phyloP scores from a whole-genome alignment of 2,329 filamentous ascomycete genomes.

The Phialophora verrucosa region DNA sequence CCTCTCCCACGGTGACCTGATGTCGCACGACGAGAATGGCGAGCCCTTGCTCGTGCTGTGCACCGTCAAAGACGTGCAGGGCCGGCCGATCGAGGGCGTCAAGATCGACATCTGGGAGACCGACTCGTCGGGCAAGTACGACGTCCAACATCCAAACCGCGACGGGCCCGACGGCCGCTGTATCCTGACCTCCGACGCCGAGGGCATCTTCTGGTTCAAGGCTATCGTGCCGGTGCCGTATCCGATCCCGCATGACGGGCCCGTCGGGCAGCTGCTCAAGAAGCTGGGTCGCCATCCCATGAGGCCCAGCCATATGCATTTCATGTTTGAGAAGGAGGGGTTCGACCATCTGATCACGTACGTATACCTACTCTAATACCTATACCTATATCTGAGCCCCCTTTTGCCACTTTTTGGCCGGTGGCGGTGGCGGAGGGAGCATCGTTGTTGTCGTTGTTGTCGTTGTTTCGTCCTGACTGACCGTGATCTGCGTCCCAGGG shows the following conservation, averaged over 20 bases:
- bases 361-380: slow-evolving; percentile 66
- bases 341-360: slow-evolving; percentile 85
- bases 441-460: background rate
- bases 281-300: slow-evolving; percentile 75
- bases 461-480: background rate
- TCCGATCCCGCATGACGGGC: slow-evolving; percentile 82
- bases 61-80: slow-evolving; percentile 68
- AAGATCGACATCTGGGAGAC: slow-evolving; percentile 87
- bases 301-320: slow-evolving; percentile 80
- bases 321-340: slow-evolving; percentile 82
- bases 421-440: background rate
- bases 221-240: slow-evolving; percentile 85
- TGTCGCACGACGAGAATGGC: slow-evolving; percentile 72
- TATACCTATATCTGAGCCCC: background rate
- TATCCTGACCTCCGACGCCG: slow-evolving; percentile 69
- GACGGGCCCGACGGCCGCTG: slow-evolving; percentile 73
- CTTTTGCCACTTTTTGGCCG: no score
- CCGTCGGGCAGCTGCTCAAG: slow-evolving; percentile 74
- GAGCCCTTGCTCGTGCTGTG: slow-evolving; percentile 75
- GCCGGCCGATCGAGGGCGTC: slow-evolving; percentile 67
- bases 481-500: slow-evolving; percentile 29
- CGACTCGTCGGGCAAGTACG: slow-evolving; percentile 78
- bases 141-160: slow-evolving; percentile 74
- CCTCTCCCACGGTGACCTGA: slow-evolving; percentile 60
- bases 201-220: slow-evolving; percentile 83